phyloP scores from a whole-genome alignment of 345 rosid genomes.

The Eucalyptus lansdowneana region DNA sequence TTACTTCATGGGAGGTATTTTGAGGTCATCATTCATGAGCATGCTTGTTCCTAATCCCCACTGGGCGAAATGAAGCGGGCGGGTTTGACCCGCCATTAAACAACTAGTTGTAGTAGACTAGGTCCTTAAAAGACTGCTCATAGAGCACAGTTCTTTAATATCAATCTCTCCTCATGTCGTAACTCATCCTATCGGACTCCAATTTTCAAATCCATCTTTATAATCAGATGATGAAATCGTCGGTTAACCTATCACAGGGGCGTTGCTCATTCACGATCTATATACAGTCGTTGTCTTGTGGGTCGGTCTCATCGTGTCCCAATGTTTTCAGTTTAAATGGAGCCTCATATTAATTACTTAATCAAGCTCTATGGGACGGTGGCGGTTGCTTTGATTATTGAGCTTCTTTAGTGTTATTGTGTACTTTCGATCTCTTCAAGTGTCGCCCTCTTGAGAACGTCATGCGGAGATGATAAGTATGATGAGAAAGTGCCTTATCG shows the following conservation, averaged over 20 bases:
- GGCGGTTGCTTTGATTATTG: background rate
- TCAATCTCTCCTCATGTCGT: background rate
- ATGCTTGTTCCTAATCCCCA: background rate
- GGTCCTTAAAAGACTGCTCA: background rate
- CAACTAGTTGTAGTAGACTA: background rate
- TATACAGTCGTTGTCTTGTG: background rate
- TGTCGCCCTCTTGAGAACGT: background rate
- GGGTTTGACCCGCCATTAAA: background rate
- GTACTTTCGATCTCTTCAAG: background rate
- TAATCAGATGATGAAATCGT: conserved; percentile 15
- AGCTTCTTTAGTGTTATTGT: background rate
- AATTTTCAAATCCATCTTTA: background rate
- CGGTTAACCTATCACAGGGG: conserved; percentile 11
- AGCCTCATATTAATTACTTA: background rate
- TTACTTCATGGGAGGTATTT: background rate
- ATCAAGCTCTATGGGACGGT: background rate
- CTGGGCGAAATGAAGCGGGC: background rate
- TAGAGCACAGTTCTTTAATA: background rate
- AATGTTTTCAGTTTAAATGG: background rate
- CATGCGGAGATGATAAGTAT: background rate
- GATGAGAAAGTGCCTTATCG: background rate
- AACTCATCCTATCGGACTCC: background rate
- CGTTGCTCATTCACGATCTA: background rate
- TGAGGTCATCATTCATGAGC: background rate
- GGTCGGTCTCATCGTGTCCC: background rate